phyloP scores from a whole-genome alignment of 352 stramenopile species.

The Phytophthora quininea region DNA sequence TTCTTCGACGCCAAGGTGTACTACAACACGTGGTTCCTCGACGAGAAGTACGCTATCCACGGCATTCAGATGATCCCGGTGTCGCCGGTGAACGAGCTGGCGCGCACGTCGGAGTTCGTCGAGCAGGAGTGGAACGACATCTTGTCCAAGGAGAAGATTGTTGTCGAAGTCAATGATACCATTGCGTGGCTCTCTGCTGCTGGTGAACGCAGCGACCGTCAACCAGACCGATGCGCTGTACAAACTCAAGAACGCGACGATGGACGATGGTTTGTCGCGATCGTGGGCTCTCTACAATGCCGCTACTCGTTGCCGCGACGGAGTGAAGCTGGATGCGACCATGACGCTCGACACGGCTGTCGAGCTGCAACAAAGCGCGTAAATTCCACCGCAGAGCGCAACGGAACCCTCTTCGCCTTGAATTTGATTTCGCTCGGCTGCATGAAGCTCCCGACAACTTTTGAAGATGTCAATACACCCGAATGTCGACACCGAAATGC shows the following conservation, averaged over 20 bases:
- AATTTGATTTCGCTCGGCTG: too few species aligned
- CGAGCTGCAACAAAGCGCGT: not conserved
- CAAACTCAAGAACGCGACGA: constrained; percentile 40
- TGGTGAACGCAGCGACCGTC: constrained; percentile 69
- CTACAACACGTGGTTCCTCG: constrained; percentile 79
- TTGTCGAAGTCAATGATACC: constrained; percentile 54
- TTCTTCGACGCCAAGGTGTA: constrained; percentile 75
- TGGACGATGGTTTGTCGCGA: constrained; percentile 58
- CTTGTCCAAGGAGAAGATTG: constrained; percentile 61
- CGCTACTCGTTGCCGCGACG: constrained; percentile 29
- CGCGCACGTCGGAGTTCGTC: constrained; percentile 66
- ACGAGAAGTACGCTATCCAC: constrained; percentile 74
- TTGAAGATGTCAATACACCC: too few species aligned
- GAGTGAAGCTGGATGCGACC: not conserved
- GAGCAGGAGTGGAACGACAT: constrained; percentile 77
- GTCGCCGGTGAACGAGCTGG: constrained; percentile 70
- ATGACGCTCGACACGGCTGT: not conserved
- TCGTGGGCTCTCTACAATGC: constrained; percentile 65
- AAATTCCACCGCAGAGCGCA: not conserved
- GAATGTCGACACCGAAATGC: too few species aligned
- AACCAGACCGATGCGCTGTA: constrained; percentile 54
- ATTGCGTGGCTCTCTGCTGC: constrained; percentile 76
- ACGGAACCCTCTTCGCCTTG: not conserved
- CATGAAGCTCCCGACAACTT: too few species aligned
- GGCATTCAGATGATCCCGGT: constrained; percentile 85